Percentiles rank a stretch among this genome's conserved stretches.
Conservation (phyloP, 345 rosid genomes). For the Linum trigynum region DNA sequence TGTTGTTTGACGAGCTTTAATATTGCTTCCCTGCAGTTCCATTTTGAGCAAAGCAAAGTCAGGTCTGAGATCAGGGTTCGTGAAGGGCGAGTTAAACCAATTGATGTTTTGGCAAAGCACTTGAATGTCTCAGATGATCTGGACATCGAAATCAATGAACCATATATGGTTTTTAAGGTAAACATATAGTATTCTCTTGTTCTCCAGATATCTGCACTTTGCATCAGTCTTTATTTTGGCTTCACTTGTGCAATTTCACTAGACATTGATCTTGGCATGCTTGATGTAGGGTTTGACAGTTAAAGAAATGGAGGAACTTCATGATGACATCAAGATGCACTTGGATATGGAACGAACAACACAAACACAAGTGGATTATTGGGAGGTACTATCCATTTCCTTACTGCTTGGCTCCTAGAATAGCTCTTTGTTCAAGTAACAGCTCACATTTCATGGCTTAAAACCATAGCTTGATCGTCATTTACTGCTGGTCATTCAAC, state of each 20-base stretch:
- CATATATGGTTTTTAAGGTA: constrained; percentile 91
- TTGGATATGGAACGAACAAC: constrained; percentile 78
- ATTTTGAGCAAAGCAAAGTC: constrained; percentile 93
- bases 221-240: background rate
- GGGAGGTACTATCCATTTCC: constrained; percentile 58
- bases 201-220: background rate
- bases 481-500: no score
- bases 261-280: constrained; percentile 5
- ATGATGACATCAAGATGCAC: constrained; percentile 91
- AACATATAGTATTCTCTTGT: background rate
- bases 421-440: no score
- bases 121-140: constrained; percentile 71
- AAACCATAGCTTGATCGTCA: no score
- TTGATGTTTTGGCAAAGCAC: constrained; percentile 75
- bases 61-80: constrained; percentile 77
- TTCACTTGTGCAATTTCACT: background rate
- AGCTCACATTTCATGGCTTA: no score
- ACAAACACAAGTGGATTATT: constrained; percentile 57
- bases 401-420: background rate
- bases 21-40: constrained; percentile 52
- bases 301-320: constrained; percentile 92
- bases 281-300: constrained; percentile 67
- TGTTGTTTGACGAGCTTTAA: constrained; percentile 12
- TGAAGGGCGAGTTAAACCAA: constrained; percentile 86
- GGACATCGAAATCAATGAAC: constrained; percentile 75